Percentiles rank a stretch among this genome's conserved stretches.
Conservation (phyloP, 495 filamentous ascomycete genomes). For the Penicillium angulare region DNA sequence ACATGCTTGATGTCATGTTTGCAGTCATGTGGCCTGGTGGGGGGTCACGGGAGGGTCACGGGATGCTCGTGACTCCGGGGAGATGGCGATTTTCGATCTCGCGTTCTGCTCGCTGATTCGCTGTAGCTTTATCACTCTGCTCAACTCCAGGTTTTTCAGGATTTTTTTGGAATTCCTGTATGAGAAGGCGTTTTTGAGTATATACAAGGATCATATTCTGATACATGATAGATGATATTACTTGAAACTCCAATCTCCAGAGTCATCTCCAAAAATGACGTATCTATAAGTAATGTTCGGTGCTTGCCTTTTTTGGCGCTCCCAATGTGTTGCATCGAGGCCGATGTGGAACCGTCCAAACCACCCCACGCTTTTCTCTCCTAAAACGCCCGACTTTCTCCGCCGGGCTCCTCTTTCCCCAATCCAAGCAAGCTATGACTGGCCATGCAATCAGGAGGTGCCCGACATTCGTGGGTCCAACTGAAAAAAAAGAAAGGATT, state of each 20-base stretch:
- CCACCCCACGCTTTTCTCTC: conserved; percentile 13
- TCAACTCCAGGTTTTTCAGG: no score
- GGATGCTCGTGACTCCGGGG: conserved; percentile 3
- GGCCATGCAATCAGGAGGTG: conserved; percentile 9
- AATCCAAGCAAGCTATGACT: conserved; percentile 7
- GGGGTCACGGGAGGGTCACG: conserved; percentile 4
- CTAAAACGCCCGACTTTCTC: conserved; percentile 26
- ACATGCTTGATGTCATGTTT: conserved; percentile 3
- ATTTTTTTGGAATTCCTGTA: no score
- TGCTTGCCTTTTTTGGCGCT: neutral
- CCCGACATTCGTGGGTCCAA: conserved; percentile 19
- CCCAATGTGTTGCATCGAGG: neutral
- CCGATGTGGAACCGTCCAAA: conserved; percentile 8
- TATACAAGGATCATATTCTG: no score
- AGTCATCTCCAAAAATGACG: conserved; percentile 3
- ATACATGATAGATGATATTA: no score
- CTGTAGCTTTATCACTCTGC: neutral
- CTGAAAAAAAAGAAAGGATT: neutral
- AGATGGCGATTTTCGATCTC: neutral
- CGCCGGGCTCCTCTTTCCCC: conserved; percentile 7
- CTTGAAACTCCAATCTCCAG: no score
- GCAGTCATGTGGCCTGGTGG: conserved; percentile 5
- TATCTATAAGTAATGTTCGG: neutral
- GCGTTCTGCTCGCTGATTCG: neutral
- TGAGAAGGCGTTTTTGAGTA: no score